Conservation (phyloP, 2,329 filamentous ascomycete genomes). For the Grosmannia serpens region DNA sequence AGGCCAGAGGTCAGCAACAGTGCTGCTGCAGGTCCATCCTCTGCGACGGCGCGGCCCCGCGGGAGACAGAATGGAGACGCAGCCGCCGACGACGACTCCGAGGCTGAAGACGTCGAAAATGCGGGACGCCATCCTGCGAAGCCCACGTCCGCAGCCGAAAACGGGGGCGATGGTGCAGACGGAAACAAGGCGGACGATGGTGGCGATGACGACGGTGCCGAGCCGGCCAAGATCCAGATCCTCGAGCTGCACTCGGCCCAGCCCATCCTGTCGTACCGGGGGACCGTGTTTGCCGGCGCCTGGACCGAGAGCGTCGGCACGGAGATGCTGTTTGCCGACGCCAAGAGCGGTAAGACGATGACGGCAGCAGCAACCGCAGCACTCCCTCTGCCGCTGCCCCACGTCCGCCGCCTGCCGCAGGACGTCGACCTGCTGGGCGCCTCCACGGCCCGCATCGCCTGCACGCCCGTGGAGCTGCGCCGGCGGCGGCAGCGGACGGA, state of each 20-base stretch:
- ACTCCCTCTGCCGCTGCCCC: neutral
- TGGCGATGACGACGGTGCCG: neutral
- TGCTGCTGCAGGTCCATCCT: no score
- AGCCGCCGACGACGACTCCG: neutral
- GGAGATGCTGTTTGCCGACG: slow-evolving; percentile 58
- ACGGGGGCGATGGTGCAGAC: neutral
- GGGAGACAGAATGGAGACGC: neutral
- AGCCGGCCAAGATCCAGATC: slow-evolving; percentile 52
- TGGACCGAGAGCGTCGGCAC: slow-evolving; percentile 82
- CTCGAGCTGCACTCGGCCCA: slow-evolving; percentile 68
- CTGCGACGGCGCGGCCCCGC: no score
- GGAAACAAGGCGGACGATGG: no score
- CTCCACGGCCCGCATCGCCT: slow-evolving; percentile 11
- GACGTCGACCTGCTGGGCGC: slow-evolving; percentile 18
- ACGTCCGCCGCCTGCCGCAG: slow-evolving; percentile 8
- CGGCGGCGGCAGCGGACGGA: neutral
- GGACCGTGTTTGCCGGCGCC: slow-evolving; percentile 63
- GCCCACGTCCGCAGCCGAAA: neutral
- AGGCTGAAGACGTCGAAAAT: neutral
- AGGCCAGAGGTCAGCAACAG: neutral
- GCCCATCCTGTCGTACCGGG: slow-evolving; percentile 70
- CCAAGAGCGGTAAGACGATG: neutral
- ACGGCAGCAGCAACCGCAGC: neutral
- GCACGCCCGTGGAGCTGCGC: slow-evolving; percentile 9
- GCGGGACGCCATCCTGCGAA: no score